Conservation (phyloP, 805 yeast species). For the Dipodascus geniculatus region DNA sequence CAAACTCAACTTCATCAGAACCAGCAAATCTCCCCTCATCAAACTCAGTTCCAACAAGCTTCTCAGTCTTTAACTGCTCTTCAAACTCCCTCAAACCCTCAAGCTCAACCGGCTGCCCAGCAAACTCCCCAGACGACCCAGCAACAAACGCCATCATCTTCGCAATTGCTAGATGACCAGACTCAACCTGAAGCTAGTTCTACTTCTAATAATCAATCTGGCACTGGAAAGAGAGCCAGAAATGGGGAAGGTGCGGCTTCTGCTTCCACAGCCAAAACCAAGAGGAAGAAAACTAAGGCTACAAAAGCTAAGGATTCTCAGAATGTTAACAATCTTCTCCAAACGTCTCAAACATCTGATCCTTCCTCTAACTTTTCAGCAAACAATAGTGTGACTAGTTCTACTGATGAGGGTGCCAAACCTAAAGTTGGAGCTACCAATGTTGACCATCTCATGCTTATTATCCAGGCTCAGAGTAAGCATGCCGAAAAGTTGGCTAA, state of each 20-base stretch:
- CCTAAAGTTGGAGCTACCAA: constrained; percentile 77
- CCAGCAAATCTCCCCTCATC: neutral
- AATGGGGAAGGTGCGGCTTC: neutral
- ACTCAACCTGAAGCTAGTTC: neutral
- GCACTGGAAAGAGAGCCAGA: neutral
- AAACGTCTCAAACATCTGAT: neutral
- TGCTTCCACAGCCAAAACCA: neutral
- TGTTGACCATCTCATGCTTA: constrained; percentile 83
- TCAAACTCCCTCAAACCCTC: neutral
- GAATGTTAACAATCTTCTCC: neutral
- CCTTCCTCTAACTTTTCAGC: neutral
- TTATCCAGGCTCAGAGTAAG: constrained; percentile 78
- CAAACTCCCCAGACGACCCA: neutral
- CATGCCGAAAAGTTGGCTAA: constrained; percentile 49
- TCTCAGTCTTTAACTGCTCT: neutral
- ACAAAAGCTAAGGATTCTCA: neutral
- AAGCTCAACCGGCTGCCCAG: neutral
- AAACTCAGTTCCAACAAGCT: neutral
- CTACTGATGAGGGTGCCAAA: constrained; percentile 17
- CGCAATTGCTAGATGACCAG: neutral
- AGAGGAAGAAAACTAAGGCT: neutral
- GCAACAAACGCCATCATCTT: neutral
- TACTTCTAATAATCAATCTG: neutral
- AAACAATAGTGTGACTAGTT: neutral
- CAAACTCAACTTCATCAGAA: constrained; percentile 1